Percentiles rank a stretch among this genome's conserved stretches.
Conservation (phyloP, 2,329 filamentous ascomycete species). For the Pestalotiopsis fici region DNA sequence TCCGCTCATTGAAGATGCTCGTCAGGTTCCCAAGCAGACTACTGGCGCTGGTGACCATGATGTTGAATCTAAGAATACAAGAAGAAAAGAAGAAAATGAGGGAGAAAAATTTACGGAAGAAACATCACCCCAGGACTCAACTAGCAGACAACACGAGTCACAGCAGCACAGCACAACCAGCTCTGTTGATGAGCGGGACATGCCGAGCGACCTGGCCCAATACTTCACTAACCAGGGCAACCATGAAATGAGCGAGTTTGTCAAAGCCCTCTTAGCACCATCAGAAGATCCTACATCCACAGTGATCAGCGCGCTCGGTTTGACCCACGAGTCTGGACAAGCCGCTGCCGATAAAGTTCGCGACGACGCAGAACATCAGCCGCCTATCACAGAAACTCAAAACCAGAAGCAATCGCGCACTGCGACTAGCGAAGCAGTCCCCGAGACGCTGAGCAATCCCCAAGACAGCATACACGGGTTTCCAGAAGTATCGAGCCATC, state of each 20-base stretch:
- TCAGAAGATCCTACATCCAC: conserved; percentile 8
- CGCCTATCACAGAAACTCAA: background rate
- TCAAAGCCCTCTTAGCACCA: conserved; percentile 20
- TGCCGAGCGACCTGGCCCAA: conserved; percentile 22
- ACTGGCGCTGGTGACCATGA: background rate
- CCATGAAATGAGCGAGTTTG: conserved; percentile 29
- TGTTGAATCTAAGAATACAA: background rate
- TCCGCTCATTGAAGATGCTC: background rate
- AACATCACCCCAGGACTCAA: background rate
- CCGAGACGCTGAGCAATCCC: background rate
- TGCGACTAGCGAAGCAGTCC: background rate
- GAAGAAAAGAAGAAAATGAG: background rate
- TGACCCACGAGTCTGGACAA: background rate
- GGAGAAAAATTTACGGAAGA: background rate
- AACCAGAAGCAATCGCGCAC: background rate
- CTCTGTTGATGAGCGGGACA: background rate
- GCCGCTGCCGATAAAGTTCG: conserved; percentile 2
- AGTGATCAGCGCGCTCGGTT: background rate
- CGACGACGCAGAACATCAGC: background rate
- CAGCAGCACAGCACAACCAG: background rate
- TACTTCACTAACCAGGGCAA: conserved; percentile 27
- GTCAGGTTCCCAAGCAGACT: background rate
- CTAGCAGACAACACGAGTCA: background rate
- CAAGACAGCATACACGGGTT: background rate
- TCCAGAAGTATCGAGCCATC: background rate